Conservation (phyloP, 768 basidiomycete species). For the Auricularia sp. region DNA sequence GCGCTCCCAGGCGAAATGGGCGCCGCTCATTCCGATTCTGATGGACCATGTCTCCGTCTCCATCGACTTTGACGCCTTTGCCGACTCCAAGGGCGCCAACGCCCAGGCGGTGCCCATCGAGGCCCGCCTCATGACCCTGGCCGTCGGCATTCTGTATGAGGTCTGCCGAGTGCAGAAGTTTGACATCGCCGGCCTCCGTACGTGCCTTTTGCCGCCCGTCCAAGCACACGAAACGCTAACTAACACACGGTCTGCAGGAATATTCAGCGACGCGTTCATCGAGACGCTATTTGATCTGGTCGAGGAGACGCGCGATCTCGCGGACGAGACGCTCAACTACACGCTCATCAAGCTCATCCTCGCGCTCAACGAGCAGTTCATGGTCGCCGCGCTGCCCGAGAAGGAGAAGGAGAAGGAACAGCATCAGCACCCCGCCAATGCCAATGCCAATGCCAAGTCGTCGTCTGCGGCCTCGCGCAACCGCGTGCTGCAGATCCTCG, state of each 20-base stretch:
- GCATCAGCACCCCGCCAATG: too few relatives aligned
- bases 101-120: slow-evolving; percentile 61
- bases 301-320: slow-evolving; percentile 78
- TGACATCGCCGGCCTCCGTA: slow-evolving; percentile 67
- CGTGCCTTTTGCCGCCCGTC: slow-evolving; percentile 19
- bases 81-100: slow-evolving; percentile 25
- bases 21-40: slow-evolving; percentile 64
- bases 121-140: slow-evolving; percentile 63
- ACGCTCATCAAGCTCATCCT: slow-evolving; percentile 82
- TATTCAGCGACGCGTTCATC: slow-evolving; percentile 78
- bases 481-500: slow-evolving; percentile 71
- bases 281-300: slow-evolving; percentile 88
- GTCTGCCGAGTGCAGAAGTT: slow-evolving; percentile 87
- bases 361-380: slow-evolving; percentile 10
- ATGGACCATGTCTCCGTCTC: slow-evolving; percentile 82
- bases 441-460: slow-evolving; percentile 1
- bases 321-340: slow-evolving; percentile 91
- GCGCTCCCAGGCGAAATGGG: slow-evolving; percentile 76
- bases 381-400: slow-evolving; percentile 22
- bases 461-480: slow-evolving; percentile 33
- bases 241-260: slow-evolving; percentile 33
- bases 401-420: slow-evolving; percentile 27
- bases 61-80: slow-evolving; percentile 56
- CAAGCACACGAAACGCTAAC: not conserved
- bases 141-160: slow-evolving; percentile 77